Evolutionary conservation across 2,329 filamentous ascomycete genomes (phyloP), one percentile per base, ranked within the genome.

Genomic region (Microdochium paspali): DNA sequence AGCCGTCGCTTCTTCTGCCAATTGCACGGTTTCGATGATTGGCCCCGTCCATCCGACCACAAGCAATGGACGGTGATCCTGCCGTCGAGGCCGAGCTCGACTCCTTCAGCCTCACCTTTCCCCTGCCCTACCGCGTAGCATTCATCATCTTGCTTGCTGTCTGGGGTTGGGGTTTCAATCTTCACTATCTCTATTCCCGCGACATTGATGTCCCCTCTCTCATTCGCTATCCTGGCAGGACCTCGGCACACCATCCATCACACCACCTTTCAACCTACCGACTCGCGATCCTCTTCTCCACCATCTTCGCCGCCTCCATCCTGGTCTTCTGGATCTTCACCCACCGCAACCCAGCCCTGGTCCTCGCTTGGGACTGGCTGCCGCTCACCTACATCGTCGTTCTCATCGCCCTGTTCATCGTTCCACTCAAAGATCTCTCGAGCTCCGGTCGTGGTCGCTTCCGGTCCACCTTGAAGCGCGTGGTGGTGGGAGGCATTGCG

Each of bases 131-230:
- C 66, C 84, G 91, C 55, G 82, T 96, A 50, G 88, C 89, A 51
- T 79, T 94, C 56, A 85, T 96, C 58, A 71, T 93, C 53, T 85
- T 95, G 46, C 71, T 94, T 53, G 90, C 88, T 56, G 84, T 95
- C 60, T 97, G 91, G 91, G 90, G 88, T 63, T 98, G 91, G 90
- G 90, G 85, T 54, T 67, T 86, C 57, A 97, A 96, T 70, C 80
- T 97, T 35, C 90, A 96, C 63, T 90, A 88, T 68, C 82, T 97
- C 50, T 76, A 84, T 58, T 68, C 80, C 49, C 73, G 82, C 59
- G 86, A 86, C 62, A 94, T 98, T 70, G 89, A 96, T 66, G 87
- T 95, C 47, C 87, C 89, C 20, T 75, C 82, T 26, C 76, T 97
- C 49, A 88, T 97, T 58, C 84, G 87, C 65, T 97, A 97, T 66